phyloP scores from a whole-genome alignment of 768 basidiomycete species.

The Rubroboletus satanas region DNA sequence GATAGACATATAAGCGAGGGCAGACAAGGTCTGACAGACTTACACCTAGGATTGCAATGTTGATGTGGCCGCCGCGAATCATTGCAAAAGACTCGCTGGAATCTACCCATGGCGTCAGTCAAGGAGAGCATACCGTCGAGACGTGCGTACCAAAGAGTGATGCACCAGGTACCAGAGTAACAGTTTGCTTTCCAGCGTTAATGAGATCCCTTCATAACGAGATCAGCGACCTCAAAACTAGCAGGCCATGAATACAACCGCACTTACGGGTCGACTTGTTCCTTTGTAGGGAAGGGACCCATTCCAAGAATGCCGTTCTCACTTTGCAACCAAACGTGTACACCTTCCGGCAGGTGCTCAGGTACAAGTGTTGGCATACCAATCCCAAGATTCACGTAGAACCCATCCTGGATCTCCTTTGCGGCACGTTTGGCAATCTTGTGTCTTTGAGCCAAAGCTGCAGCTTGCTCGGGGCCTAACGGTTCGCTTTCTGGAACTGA shows the following conservation, averaged over 20 bases:
- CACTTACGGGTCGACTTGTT: slow-evolving; percentile 76
- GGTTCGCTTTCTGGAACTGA: slow-evolving; percentile 25
- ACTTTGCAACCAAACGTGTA: slow-evolving; percentile 86
- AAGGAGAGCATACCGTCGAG: not conserved
- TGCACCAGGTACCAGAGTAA: slow-evolving; percentile 88
- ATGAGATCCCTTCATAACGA: slow-evolving; percentile 66
- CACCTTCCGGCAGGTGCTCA: slow-evolving; percentile 66
- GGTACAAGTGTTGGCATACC: slow-evolving; percentile 91
- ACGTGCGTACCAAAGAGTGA: slow-evolving; percentile 73
- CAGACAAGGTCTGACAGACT: slow-evolving; percentile 26
- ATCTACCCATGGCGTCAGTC: slow-evolving; percentile 36
- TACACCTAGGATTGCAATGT: slow-evolving; percentile 90
- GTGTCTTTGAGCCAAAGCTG: slow-evolving; percentile 54
- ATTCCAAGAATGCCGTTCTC: slow-evolving; percentile 89
- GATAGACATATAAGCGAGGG: not conserved
- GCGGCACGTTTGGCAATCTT: slow-evolving; percentile 85
- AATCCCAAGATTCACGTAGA: slow-evolving; percentile 85
- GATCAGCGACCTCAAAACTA: slow-evolving; percentile 2
- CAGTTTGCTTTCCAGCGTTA: slow-evolving; percentile 93
- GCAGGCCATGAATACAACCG: not conserved
- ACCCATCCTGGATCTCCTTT: slow-evolving; percentile 84
- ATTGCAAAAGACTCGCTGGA: slow-evolving; percentile 94
- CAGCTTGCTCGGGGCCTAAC: slow-evolving; percentile 47
- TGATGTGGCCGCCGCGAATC: slow-evolving; percentile 95
- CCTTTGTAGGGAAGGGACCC: slow-evolving; percentile 84